Conservation (phyloP, 2,329 filamentous ascomycete genomes). For the Botrytis fragariae region DNA sequence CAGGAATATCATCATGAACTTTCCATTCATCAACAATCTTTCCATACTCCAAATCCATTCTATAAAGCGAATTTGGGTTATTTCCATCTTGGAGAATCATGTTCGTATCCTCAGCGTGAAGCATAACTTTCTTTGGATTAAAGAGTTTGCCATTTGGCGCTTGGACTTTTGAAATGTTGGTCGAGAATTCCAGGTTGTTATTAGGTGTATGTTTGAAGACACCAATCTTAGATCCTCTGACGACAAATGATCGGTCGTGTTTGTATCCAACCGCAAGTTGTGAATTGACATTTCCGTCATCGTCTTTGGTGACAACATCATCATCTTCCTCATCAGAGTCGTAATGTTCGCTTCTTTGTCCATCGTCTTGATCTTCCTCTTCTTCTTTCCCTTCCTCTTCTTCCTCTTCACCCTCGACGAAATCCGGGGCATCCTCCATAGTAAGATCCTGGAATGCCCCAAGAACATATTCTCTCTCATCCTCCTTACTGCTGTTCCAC, state of each 20-base stretch:
- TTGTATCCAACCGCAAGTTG: constrained; percentile 95
- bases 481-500: constrained; percentile 89
- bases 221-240: constrained; percentile 95
- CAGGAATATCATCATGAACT: constrained; percentile 91
- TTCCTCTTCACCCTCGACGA: constrained; percentile 46
- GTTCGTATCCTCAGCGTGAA: constrained; percentile 39
- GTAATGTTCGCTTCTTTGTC: constrained; percentile 68
- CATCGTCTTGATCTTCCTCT: constrained; percentile 60
- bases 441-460: constrained; percentile 93
- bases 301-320: constrained; percentile 63
- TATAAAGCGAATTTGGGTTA: constrained; percentile 87
- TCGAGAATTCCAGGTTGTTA: constrained; percentile 92
- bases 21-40: constrained; percentile 99
- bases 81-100: constrained; percentile 43
- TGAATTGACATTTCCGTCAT: constrained; percentile 84
- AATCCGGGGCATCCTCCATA: constrained; percentile 73
- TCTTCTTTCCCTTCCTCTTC: constrained; percentile 50
- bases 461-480: constrained; percentile 89
- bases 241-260: constrained; percentile 94
- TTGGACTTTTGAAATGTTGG: constrained; percentile 93
- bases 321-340: constrained; percentile 78
- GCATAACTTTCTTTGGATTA: constrained; percentile 69
- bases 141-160: constrained; percentile 85
- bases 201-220: constrained; percentile 96
- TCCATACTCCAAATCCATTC: constrained; percentile 96